Evolutionary conservation across 2,329 filamentous ascomycete species (phyloP).

Genomic region (Graphilbum ipis-grandicollis): DNA sequence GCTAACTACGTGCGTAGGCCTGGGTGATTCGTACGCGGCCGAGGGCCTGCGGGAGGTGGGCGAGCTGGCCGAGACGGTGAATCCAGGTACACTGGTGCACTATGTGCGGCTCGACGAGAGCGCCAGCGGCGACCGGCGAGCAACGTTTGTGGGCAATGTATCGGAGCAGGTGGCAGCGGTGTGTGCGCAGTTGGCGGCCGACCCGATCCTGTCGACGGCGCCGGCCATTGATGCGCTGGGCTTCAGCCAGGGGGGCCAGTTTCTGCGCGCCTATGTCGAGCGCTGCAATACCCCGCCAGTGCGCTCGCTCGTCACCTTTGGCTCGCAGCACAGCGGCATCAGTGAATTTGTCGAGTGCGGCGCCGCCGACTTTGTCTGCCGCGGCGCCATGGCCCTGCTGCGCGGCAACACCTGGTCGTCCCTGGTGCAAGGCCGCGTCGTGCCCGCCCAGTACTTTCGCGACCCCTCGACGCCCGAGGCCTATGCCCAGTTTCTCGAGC

Average conservation of each 20-base stretch:
- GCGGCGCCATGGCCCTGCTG: slow-evolving; percentile 60
- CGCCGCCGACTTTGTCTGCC: slow-evolving; percentile 61
- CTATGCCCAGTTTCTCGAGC: slow-evolving; percentile 55
- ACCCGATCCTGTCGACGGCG: slow-evolving; percentile 67
- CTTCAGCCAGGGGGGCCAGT: slow-evolving; percentile 91
- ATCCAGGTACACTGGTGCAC: slow-evolving; percentile 77
- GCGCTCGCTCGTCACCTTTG: slow-evolving; percentile 70
- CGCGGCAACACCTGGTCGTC: slow-evolving; percentile 63
- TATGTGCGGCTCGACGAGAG: slow-evolving; percentile 55
- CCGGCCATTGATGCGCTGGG: slow-evolving; percentile 80
- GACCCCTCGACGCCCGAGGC: slow-evolving; percentile 45
- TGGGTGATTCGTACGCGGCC: slow-evolving; percentile 56
- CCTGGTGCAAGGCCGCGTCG: slow-evolving; percentile 62
- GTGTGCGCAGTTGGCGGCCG: slow-evolving; percentile 56
- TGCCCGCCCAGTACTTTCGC: slow-evolving; percentile 92
- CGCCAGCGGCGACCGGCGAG: slow-evolving; percentile 52
- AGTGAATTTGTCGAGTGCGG: slow-evolving; percentile 61
- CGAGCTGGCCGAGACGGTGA: slow-evolving; percentile 49
- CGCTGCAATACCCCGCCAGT: slow-evolving; percentile 65
- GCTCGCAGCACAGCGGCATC: slow-evolving; percentile 87
- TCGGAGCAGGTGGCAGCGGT: slow-evolving; percentile 60
- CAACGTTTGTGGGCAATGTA: slow-evolving; percentile 83
- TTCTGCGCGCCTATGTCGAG: slow-evolving; percentile 81
- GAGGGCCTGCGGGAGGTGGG: slow-evolving; percentile 59
- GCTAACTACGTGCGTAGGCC: slow-evolving; percentile 25